phyloP scores from a whole-genome alignment of 768 basidiomycete species.

The Mycena metata region DNA sequence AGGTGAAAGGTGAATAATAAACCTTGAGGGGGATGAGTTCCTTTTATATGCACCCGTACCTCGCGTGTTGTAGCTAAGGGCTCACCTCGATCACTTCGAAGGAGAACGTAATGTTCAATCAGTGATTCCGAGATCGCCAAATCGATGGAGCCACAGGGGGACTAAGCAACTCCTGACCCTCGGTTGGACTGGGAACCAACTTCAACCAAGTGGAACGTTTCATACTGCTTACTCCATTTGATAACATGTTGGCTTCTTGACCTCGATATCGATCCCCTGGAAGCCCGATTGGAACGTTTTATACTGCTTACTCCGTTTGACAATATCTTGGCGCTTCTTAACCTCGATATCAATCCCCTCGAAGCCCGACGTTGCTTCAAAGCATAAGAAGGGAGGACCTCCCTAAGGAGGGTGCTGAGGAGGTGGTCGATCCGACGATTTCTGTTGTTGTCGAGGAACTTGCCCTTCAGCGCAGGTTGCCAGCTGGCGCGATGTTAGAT shows the following conservation, averaged over 20 bases:
- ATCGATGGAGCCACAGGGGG: too few relatives aligned
- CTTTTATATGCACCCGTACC: too few relatives aligned
- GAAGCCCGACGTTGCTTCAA: conserved; percentile 41
- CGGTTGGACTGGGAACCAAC: too few relatives aligned
- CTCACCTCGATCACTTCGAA: too few relatives aligned
- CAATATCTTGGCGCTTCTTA: conserved; percentile 25
- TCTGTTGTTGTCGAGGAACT: conserved; percentile 40
- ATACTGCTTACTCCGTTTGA: conserved; percentile 7
- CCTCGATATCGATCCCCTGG: conserved; percentile 40
- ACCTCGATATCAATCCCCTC: conserved; percentile 40
- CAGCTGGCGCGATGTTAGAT: too few relatives aligned
- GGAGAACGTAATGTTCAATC: too few relatives aligned
- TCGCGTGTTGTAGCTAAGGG: too few relatives aligned
- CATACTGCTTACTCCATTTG: conserved; percentile 5
- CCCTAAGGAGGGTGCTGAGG: conserved; percentile 33
- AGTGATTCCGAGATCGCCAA: too few relatives aligned
- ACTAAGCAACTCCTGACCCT: too few relatives aligned
- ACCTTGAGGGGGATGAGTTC: too few relatives aligned
- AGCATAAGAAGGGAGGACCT: conserved; percentile 38
- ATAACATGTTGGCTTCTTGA: conserved; percentile 24
- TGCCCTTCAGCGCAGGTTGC: conserved; percentile 35
- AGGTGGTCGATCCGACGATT: conserved; percentile 43
- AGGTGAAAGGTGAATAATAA: too few relatives aligned
- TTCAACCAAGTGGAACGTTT: too few relatives aligned
- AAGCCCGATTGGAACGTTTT: conserved; percentile 42